Conservation (phyloP, 768 basidiomycete species). For the Tulasnella calospora region DNA sequence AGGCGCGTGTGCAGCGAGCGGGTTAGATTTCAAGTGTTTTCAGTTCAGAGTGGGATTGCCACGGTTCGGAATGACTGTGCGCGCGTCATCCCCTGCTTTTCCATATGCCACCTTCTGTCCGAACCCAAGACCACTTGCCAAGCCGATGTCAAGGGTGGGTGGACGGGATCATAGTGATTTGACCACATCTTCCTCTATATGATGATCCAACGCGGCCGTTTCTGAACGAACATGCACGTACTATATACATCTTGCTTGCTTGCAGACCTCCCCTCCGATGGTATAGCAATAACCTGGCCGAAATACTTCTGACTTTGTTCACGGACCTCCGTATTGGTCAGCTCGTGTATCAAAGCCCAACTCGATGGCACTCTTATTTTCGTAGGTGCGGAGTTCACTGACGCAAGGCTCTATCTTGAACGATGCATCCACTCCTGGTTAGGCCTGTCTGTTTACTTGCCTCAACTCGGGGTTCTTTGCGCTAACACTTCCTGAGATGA, state of each 20-base stretch:
- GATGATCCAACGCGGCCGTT: no score
- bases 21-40: neutral
- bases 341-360: neutral
- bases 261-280: neutral
- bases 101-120: no score
- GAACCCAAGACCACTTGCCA: no score
- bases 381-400: neutral
- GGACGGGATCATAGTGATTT: no score
- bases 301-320: neutral
- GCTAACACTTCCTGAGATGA: neutral
- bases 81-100: no score
- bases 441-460: neutral
- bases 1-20: neutral
- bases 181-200: neutral
- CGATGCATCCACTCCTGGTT: no score
- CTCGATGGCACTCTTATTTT: neutral
- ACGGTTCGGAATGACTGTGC: neutral
- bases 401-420: neutral
- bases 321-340: neutral
- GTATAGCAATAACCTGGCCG: neutral
- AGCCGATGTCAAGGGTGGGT: no score
- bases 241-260: neutral
- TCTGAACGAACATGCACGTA: no score
- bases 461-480: neutral
- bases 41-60: neutral